Evolutionary conservation across 2,329 filamentous ascomycete species (phyloP).

Genomic region (Trichoderma gracile): DNA sequence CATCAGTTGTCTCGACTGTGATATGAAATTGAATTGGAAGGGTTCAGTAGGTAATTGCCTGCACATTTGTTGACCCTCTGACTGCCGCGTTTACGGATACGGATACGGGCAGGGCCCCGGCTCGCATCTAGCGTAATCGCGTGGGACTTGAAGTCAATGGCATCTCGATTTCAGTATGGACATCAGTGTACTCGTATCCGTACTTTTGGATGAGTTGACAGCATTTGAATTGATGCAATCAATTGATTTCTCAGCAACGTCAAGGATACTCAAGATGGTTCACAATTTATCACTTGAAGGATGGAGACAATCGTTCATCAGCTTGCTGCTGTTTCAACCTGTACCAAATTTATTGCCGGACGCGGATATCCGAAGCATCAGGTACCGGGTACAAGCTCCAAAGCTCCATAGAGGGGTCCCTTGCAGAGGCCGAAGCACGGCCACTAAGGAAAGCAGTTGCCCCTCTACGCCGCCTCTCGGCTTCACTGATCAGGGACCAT

Average conservation of each 20-base stretch:
- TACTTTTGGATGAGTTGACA: no score
- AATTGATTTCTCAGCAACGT: no score
- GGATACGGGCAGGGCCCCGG: constrained; percentile 10
- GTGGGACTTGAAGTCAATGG: background rate
- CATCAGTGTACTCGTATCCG: no score
- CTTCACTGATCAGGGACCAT: constrained; percentile 1
- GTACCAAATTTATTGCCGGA: no score
- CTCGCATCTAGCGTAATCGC: constrained; percentile 12
- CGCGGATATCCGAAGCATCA: background rate
- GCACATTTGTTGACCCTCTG: background rate
- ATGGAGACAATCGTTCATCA: no score
- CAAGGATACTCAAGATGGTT: no score
- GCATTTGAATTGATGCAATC: no score
- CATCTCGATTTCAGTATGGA: background rate
- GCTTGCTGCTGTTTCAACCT: no score
- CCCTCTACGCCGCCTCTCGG: constrained; percentile 21
- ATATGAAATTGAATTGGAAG: background rate
- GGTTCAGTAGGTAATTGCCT: background rate
- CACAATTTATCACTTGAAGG: no score
- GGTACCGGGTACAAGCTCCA: background rate
- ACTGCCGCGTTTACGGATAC: constrained; percentile 17
- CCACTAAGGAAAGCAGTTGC: constrained; percentile 11
- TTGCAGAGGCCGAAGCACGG: background rate
- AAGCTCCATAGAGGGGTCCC: background rate
- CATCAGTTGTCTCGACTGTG: no score